Evolutionary conservation across 352 stramenopile genomes (phyloP), one percentile per base, ranked within the genome.

Genomic region (Globisporangium carolinianum): DNA sequence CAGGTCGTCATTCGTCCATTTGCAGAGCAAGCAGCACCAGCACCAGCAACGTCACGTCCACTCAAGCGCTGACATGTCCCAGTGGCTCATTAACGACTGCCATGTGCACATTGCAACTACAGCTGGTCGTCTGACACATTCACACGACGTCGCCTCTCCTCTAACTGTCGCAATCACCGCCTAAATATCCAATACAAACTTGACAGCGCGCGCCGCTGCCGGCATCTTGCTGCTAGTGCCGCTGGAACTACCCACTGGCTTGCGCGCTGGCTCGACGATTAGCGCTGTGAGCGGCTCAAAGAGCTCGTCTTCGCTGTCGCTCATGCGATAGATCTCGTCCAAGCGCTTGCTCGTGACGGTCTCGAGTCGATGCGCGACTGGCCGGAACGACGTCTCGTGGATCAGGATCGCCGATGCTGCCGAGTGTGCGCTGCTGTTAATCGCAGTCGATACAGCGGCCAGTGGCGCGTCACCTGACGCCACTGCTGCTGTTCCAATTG

Each of bases 301-400:
- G 1, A 81, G 43, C 57, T 94, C 83, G 53, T 94, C 83, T 61
- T 94, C 83, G 35, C 81, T 91, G 64, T 94, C 83, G 53, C 83
- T 94, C 83, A 94, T 91, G 57, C 58, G 48, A 63, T 91, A 94
- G 43, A 94, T 94, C 57, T 90, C 79, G 55, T 91, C 70, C 45
- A 94, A 48, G 9, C 78, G 72, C 55, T 72, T 73, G 2, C 72
- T 75, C 41, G 80, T 88, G 14, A 90, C 57, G 24, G 63, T 56
- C 10, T 76, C 72, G 47, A 89, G 65, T 53, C 85, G 87, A 58
- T 74, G 51, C 32, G 65, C 55, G 15, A 68, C 53, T 32, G 83
- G 83, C 0, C 76, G 71, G 60, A 87, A 75, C 5, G 72, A 66
- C n/a, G 69, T 65, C 18, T 92, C 79, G 39, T 92, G 76, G 18